These are phyloP conservation scores for Skeletonema menzelii DNA, from an alignment of 108 stramenopile genomes.

Conservation along the genomic window DNA sequence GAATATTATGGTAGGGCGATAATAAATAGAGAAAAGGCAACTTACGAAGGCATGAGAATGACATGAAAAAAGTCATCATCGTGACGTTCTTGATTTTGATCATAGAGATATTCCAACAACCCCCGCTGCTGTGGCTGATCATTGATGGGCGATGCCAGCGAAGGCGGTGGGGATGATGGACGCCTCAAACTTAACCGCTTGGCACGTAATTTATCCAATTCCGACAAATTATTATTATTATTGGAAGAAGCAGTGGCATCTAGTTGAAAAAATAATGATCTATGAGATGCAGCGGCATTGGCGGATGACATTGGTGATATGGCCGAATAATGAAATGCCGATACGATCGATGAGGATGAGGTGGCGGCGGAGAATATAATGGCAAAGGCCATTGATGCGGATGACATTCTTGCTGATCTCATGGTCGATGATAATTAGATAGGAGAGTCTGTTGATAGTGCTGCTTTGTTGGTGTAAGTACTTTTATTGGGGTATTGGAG, in stretches of 20 bases:
- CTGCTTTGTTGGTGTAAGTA: no score
- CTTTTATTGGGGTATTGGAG: no score
- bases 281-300: not conserved
- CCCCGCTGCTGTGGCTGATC: not conserved
- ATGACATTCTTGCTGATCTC: not conserved
- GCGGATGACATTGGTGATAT: not conserved
- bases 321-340: not conserved
- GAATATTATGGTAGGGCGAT: no score
- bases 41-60: slow-evolving; percentile 44
- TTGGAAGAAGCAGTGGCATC: not conserved
- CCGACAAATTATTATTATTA: not conserved
- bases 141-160: not conserved
- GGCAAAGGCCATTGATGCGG: not conserved
- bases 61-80: slow-evolving; percentile 37
- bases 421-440: no score
- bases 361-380: not conserved
- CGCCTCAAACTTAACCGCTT: not conserved
- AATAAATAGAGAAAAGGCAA: not conserved
- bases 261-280: not conserved
- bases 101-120: slow-evolving; percentile 30
- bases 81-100: slow-evolving; percentile 11
- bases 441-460: no score
- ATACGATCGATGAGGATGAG: not conserved
- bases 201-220: not conserved
- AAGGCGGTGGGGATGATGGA: not conserved